Conservation (phyloP, 805 yeast species). For the Komagataella mondaviorum region DNA sequence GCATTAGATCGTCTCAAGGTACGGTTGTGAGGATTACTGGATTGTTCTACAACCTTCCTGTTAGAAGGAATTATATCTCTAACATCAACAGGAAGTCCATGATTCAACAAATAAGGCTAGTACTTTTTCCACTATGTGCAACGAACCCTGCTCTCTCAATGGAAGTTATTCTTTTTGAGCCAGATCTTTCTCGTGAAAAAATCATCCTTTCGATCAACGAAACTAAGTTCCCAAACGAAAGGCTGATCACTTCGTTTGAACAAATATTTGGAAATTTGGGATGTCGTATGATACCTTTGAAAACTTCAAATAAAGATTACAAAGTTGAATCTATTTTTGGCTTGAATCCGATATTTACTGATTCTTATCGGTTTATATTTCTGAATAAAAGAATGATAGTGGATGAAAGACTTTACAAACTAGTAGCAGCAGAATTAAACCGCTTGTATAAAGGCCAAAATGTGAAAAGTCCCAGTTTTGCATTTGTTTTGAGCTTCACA, state of each 20-base stretch:
- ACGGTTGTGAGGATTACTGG: constrained; percentile 23
- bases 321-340: constrained; percentile 15
- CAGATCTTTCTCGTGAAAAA: neutral
- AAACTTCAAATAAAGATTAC: constrained; percentile 20
- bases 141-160: neutral
- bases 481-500: neutral
- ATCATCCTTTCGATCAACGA: constrained; percentile 20
- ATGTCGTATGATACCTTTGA: constrained; percentile 10
- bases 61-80: constrained; percentile 1
- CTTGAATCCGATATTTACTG: constrained; percentile 17
- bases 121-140: neutral
- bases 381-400: constrained; percentile 25
- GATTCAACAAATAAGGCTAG: neutral
- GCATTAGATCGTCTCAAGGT: constrained; percentile 15
- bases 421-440: constrained; percentile 13
- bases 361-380: constrained; percentile 28
- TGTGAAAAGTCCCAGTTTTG: constrained; percentile 8
- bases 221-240: constrained; percentile 5
- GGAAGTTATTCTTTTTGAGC: constrained; percentile 6
- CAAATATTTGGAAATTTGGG: neutral
- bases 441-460: neutral
- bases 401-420: constrained; percentile 8
- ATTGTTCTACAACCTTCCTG: constrained; percentile 23
- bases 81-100: neutral
- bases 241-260: constrained; percentile 11